Conservation (phyloP, 345 rosid species). For the Brassica juncea region DNA sequence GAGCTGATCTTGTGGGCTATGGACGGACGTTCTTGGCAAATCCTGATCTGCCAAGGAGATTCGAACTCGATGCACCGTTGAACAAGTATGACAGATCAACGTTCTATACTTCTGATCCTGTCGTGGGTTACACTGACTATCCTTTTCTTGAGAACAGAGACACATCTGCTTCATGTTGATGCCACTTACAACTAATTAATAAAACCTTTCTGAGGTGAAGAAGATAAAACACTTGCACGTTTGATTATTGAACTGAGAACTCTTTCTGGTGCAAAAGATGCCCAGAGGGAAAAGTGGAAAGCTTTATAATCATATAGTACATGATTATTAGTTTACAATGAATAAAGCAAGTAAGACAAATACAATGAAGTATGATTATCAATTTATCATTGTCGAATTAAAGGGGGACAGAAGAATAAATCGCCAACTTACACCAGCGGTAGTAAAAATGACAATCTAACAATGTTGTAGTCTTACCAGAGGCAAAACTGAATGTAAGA, state of each 20-base stretch:
- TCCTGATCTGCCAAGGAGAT: slow-evolving; percentile 67
- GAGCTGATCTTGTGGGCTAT: slow-evolving; percentile 55
- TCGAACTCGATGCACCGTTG: slow-evolving; percentile 54
- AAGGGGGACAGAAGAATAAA: not conserved
- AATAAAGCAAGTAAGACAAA: not conserved
- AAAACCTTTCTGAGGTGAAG: not conserved
- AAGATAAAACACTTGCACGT: not conserved
- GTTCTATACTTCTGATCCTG: slow-evolving; percentile 52
- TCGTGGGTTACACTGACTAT: slow-evolving; percentile 65
- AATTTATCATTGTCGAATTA: slow-evolving; percentile 26
- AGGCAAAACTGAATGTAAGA: not conserved
- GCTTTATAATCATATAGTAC: slow-evolving; percentile 16
- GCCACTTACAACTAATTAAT: not conserved
- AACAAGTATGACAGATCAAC: slow-evolving; percentile 52
- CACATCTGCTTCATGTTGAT: not conserved
- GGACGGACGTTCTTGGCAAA: slow-evolving; percentile 64
- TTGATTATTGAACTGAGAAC: not conserved
- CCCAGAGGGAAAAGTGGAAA: slow-evolving; percentile 1
- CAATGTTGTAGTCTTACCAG: not conserved
- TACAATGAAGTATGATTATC: slow-evolving; percentile 6
- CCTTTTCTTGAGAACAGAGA: slow-evolving; percentile 47
- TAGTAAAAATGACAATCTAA: not conserved
- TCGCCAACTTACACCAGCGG: not conserved
- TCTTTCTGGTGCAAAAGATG: not conserved
- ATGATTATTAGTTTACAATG: slow-evolving; percentile 24